These are phyloP conservation scores for Heterobasidion irregulare DNA, from an alignment of 1,284 basidiomycete genomes.

Conservation along the genomic window DNA sequence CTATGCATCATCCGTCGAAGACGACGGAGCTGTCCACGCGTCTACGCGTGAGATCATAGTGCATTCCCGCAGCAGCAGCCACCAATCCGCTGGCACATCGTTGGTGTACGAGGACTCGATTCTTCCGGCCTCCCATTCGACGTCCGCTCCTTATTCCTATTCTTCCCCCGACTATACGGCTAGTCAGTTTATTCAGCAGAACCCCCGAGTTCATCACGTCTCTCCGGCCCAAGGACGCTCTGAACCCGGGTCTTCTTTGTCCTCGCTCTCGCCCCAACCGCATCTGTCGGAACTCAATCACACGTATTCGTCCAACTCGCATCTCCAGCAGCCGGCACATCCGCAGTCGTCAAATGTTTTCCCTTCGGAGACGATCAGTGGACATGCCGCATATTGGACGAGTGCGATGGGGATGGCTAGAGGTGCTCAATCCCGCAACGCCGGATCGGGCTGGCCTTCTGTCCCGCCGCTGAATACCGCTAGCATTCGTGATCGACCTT, in stretches of 20 bases:
- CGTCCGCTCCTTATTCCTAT: slow-evolving; percentile 7
- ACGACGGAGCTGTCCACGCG: slow-evolving; percentile 20
- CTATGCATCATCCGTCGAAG: slow-evolving; percentile 23
- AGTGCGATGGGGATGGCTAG: not conserved
- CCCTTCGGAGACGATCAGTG: slow-evolving; percentile 3
- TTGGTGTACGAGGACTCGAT: slow-evolving; percentile 8
- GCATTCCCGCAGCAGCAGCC: slow-evolving; percentile 7
- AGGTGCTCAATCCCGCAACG: slow-evolving; percentile 3
- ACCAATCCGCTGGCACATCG: slow-evolving; percentile 1
- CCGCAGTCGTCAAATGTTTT: slow-evolving; percentile 3
- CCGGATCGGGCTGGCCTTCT: slow-evolving; percentile 16
- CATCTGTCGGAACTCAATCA: slow-evolving; percentile 1
- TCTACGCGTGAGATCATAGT: slow-evolving; percentile 7
- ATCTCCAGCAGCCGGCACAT: slow-evolving; percentile 4
- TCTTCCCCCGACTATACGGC: slow-evolving; percentile 4
- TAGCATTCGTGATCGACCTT: slow-evolving; percentile 14
- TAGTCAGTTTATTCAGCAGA: slow-evolving; percentile 4
- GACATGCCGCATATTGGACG: slow-evolving; percentile 5
- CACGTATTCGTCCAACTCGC: slow-evolving; percentile 6
- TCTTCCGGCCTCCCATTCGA: slow-evolving; percentile 6
- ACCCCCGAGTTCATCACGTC: slow-evolving; percentile 3
- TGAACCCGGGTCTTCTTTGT: slow-evolving; percentile 2
- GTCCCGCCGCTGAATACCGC: slow-evolving; percentile 22
- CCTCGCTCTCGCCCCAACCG: slow-evolving; percentile 6
- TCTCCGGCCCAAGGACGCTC: slow-evolving; percentile 10